Evolutionary conservation across 371 early-diverging fungal species (phyloP), one percentile per base, ranked within the genome.

Genomic region (Phascolomyces articulosus): DNA sequence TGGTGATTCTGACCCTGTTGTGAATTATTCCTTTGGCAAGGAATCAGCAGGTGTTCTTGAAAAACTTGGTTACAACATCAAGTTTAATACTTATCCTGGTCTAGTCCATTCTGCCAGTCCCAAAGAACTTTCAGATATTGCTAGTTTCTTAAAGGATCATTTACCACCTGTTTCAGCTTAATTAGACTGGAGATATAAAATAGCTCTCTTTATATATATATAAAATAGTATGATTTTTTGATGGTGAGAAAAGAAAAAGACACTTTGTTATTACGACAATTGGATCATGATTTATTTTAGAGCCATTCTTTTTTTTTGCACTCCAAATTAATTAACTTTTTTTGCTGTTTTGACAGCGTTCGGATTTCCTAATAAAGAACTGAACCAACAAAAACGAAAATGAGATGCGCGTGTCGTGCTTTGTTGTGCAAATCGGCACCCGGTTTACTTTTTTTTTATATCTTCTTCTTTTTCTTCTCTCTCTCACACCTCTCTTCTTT

Each of bases 1-100:
- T 66, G 98, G 98, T 54, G 88, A 89, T 59, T 73, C 69, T 0
- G 98, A 98, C 78, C 74, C 78, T 55, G 92, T 93, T 28, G 93
- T 98, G 4, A 68, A 78, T 15, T 91, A 80, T 71, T 63, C 86
- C 38, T 92, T 86, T 80, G 97, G 96, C 21, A 55, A 84, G 61
- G 74, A 84, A 68, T 89, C 92, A 0, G 84, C 80, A 28, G 88
- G 91, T 1, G 66, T 72, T 34, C 75, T 98, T 21, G 73, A 87
- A 64, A 69, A 86, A 31, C 67, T 83, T 58, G 92, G 91, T 18
- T 89, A 89, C 66, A 72, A 86, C n/a, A 84, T 95, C 40, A 82
- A 77, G 3, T 93, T 94, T 74, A 88, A 89, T 62, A 84, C 89
- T 2, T 98, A 97, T 71, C 73, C 72, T 44, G 85, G 89, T 29